These are phyloP conservation scores for Clarireedia monteithiana DNA, from an alignment of 2,329 filamentous ascomycete genomes.

Conservation along the genomic window DNA sequence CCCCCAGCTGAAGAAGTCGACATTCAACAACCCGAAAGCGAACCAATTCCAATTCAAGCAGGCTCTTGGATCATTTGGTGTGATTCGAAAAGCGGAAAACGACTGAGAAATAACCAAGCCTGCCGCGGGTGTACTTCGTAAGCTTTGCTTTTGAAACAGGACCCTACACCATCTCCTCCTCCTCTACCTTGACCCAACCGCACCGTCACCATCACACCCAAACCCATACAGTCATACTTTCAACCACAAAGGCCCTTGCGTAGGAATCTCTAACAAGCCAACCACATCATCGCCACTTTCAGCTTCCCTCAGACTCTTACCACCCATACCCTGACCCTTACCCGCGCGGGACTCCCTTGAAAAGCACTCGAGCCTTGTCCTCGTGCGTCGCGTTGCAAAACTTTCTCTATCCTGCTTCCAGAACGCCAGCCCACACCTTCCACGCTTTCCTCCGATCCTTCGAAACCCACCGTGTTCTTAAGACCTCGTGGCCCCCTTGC, in stretches of 20 bases:
- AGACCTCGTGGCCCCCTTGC: constrained; percentile 17
- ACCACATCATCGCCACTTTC: not conserved
- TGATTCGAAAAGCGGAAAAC: too few species aligned
- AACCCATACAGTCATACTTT: not conserved
- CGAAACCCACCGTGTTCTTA: constrained; percentile 10
- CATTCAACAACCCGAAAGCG: too few species aligned
- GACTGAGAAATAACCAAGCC: too few species aligned
- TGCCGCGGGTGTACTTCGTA: too few species aligned
- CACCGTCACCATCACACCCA: not conserved
- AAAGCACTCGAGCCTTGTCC: too few species aligned
- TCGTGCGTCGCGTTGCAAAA: too few species aligned
- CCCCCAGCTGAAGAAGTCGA: too few species aligned
- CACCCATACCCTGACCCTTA: not conserved
- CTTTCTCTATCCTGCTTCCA: not conserved
- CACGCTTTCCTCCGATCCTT: constrained; percentile 6
- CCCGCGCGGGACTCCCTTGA: too few species aligned
- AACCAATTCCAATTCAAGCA: too few species aligned
- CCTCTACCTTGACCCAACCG: not conserved
- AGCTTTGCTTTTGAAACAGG: not conserved
- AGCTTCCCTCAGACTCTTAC: not conserved
- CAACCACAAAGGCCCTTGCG: constrained; percentile 2
- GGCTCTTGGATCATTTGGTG: too few species aligned
- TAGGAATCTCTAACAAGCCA: constrained; percentile 3
- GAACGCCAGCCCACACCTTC: constrained; percentile 1
- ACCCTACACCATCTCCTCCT: not conserved